Base-by-base conservation (phyloP, 805 yeast species). In the Ogataea paradorogensis region DNA sequence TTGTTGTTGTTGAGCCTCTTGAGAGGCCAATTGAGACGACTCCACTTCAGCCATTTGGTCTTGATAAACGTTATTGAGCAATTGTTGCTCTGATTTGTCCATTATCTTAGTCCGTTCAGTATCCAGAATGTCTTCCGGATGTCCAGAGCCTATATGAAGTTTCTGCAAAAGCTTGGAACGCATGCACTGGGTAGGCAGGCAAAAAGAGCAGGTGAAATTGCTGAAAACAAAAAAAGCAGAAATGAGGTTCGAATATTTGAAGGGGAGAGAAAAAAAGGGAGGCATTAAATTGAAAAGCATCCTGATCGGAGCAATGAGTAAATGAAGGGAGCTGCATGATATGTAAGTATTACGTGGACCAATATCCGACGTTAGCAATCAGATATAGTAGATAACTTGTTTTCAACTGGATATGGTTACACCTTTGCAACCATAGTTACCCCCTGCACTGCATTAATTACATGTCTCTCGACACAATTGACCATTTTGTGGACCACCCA, bases 1-100 rank as follows among this genome's bases (percentile, higher is more conserved):
- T 38, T 58, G 63, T 15, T 49, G 47, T 35, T 57, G 55, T 25
- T 60, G 64, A n/a, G 55, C 58, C 37, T 56, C 52, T 27, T 60
- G 64, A 9, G 51, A 55, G 2, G 50, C 46, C 21, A 56, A 46
- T 26, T 52, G 47, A 10, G 48, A 37, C 14, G 40, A 38, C 13
- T 43, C 45, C 13, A 26, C 36, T 5, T 30, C 39, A 23, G 23
- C 39, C 25, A 40, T 31, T 7, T 52, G 48, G 20, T 9, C 26
- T 27, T 33, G 33, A 15, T 33, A 28, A 8, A 53, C 44, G 40
- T 52, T 52, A 27, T 52, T 51, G 14, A 52, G 44, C 30, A 51
- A 30, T 33, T 48, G 55, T 29, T 51, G 55, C 30, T 47, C 50
- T 26, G 46, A 42, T 34, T 42, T 44, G 29, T 35, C 45, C 31